Percentiles rank a stretch among this genome's conserved stretches.
Evolutionary conservation across 106 monocot genomes (phyloP).

Genomic region (Alisma plantagoaquatica): DNA sequence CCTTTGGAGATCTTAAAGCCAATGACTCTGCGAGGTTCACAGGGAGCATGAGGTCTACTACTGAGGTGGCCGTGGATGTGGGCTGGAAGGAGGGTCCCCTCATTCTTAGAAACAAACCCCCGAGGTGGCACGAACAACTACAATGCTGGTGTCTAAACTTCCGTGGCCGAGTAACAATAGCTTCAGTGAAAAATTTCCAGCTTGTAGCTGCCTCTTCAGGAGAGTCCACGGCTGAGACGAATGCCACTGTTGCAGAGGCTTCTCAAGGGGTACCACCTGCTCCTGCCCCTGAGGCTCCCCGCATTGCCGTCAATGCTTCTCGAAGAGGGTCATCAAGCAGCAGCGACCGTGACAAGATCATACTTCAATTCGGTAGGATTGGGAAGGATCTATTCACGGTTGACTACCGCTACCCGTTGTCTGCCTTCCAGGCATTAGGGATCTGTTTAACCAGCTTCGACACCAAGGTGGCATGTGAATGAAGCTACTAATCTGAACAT

Average conservation of each 20-base stretch:
- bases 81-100: conserved; percentile 28
- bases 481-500: no score
- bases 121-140: conserved; percentile 76
- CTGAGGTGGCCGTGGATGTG: conserved; percentile 4
- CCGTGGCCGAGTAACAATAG: conserved; percentile 56
- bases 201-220: conserved; percentile 40
- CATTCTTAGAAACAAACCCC: conserved; percentile 53
- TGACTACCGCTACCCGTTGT: conserved; percentile 67
- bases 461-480: conserved; percentile 70
- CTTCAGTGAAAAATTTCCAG: conserved; percentile 83
- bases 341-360: conserved; percentile 48
- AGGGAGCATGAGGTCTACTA: not conserved
- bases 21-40: not conserved
- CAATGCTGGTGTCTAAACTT: conserved; percentile 86
- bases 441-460: conserved; percentile 82
- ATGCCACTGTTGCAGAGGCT: conserved; percentile 21
- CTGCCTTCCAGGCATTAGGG: conserved; percentile 75
- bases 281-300: conserved; percentile 10
- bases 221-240: not conserved
- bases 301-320: no score
- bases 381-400: conserved; percentile 73
- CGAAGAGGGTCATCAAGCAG: no score
- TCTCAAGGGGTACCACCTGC: conserved; percentile 33
- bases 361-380: conserved; percentile 70
- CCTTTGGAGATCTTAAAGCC: not conserved